Percentiles rank a stretch among this genome's conserved stretches.
Evolutionary conservation across 352 stramenopile species (phyloP).

Genomic region (Phytopythium cucurbitacearum): DNA sequence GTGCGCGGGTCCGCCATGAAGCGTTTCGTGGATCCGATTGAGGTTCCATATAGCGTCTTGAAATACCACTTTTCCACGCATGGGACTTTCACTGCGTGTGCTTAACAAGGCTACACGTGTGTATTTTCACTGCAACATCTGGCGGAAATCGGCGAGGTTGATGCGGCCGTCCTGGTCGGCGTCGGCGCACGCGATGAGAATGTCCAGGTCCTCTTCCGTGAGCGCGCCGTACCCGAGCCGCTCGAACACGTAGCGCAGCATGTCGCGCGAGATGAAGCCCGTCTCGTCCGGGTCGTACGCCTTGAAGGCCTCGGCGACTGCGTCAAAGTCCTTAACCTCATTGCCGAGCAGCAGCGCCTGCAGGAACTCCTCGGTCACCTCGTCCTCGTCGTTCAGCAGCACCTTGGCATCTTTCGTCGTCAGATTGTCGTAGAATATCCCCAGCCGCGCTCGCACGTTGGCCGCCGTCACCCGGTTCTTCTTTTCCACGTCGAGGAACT

Average conservation of each 20-base stretch:
- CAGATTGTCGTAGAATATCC: slow-evolving; percentile 88
- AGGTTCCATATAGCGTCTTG: background rate
- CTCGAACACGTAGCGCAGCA: slow-evolving; percentile 84
- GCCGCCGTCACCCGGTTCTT: slow-evolving; percentile 77
- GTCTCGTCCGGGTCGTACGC: slow-evolving; percentile 87
- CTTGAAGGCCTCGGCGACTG: slow-evolving; percentile 86
- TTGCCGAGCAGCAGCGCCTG: slow-evolving; percentile 80
- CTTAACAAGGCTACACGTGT: background rate
- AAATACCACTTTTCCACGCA: slow-evolving; percentile 7
- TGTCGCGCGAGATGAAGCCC: slow-evolving; percentile 74
- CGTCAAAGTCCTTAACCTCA: slow-evolving; percentile 89
- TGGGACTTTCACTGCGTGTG: background rate
- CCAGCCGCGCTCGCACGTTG: slow-evolving; percentile 71
- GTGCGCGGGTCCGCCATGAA: slow-evolving; percentile 2
- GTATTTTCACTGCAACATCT: slow-evolving; percentile 47
- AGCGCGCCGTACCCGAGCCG: slow-evolving; percentile 73
- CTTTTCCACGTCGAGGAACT: slow-evolving; percentile 88
- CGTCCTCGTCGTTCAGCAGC: slow-evolving; percentile 81
- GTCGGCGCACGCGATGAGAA: slow-evolving; percentile 86
- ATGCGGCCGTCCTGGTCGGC: slow-evolving; percentile 79
- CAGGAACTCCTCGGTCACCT: slow-evolving; percentile 73
- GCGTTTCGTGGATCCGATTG: slow-evolving; percentile 1
- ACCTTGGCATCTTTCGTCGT: slow-evolving; percentile 77
- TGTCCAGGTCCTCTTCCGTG: slow-evolving; percentile 76
- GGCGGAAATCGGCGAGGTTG: slow-evolving; percentile 77